Evolutionary conservation across 805 yeast species (phyloP).

Genomic region (Starmerella geochares): DNA sequence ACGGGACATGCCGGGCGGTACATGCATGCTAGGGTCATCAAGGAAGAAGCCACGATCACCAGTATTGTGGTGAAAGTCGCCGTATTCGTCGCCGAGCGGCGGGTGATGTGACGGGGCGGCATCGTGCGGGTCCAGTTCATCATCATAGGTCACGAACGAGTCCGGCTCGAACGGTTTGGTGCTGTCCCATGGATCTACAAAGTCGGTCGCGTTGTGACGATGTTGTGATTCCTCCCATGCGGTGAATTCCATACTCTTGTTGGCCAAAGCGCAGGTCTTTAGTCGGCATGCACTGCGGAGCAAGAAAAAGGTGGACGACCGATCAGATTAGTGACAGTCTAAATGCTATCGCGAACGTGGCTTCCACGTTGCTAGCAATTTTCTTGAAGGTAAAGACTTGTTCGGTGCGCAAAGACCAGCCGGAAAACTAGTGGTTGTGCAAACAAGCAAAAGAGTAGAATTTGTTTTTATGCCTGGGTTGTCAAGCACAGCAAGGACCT

Average conservation of each 20-base stretch:
- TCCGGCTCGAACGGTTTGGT: constrained; percentile 2
- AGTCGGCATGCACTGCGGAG: neutral
- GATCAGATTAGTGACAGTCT: neutral
- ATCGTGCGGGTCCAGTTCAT: constrained; percentile 6
- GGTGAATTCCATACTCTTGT: constrained; percentile 15
- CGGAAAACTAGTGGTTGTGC: neutral
- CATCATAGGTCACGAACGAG: neutral
- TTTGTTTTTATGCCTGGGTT: neutral
- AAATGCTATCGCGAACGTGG: neutral
- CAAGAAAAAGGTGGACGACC: neutral
- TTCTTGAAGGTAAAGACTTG: too few species aligned
- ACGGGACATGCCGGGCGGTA: neutral
- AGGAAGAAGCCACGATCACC: neutral
- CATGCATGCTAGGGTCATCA: constrained; percentile 3
- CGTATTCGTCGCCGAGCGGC: neutral
- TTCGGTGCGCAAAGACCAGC: neutral
- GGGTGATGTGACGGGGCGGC: neutral
- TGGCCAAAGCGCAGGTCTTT: neutral
- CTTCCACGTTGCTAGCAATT: neutral
- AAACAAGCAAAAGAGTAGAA: neutral
- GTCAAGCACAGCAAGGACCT: neutral
- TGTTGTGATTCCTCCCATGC: constrained; percentile 12
- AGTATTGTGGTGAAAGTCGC: neutral
- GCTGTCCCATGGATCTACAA: constrained; percentile 1
- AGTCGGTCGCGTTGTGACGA: neutral